Conservation (phyloP, 2,329 filamentous ascomycete species). For the Colletotrichum higginsianum region DNA sequence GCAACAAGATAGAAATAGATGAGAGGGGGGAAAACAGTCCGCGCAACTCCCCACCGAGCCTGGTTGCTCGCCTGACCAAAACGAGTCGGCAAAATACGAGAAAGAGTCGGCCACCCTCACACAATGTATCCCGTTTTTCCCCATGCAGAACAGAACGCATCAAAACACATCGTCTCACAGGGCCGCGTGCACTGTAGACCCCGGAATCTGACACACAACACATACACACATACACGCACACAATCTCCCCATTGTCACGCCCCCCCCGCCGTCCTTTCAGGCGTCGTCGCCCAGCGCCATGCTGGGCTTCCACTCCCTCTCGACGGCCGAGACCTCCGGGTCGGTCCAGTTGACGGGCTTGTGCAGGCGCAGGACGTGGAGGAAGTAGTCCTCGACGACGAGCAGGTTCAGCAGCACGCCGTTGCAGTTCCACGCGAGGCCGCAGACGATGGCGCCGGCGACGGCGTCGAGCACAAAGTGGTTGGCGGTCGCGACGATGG, state of each 20-base stretch:
- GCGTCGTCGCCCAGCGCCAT: conserved; percentile 42
- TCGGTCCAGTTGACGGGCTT: conserved; percentile 68
- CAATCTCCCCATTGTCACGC: not conserved
- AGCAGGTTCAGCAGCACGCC: conserved; percentile 73
- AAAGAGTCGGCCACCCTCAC: not conserved
- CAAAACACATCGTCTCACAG: not conserved
- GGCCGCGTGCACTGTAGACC: too few relatives aligned
- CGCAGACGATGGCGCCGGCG: conserved; percentile 76
- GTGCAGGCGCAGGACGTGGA: conserved; percentile 74
- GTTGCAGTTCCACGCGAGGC: conserved; percentile 73
- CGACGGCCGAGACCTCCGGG: conserved; percentile 52
- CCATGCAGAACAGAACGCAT: not conserved
- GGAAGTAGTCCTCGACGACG: conserved; percentile 77
- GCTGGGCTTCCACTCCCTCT: conserved; percentile 51
- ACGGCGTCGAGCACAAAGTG: conserved; percentile 82
- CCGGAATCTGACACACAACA: not conserved
- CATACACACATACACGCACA: too few relatives aligned
- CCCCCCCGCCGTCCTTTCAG: not conserved
- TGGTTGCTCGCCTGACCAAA: conserved; percentile 14
- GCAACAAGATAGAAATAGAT: not conserved
- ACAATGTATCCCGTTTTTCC: too few relatives aligned
- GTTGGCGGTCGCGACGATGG: conserved; percentile 80
- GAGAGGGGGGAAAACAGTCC: not conserved
- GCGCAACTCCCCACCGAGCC: conserved; percentile 7
- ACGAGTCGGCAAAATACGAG: not conserved